Percentiles rank a stretch among this genome's conserved stretches.
Conservation (phyloP, 495 filamentous ascomycete genomes). For the Stereocaulon alpinum region DNA sequence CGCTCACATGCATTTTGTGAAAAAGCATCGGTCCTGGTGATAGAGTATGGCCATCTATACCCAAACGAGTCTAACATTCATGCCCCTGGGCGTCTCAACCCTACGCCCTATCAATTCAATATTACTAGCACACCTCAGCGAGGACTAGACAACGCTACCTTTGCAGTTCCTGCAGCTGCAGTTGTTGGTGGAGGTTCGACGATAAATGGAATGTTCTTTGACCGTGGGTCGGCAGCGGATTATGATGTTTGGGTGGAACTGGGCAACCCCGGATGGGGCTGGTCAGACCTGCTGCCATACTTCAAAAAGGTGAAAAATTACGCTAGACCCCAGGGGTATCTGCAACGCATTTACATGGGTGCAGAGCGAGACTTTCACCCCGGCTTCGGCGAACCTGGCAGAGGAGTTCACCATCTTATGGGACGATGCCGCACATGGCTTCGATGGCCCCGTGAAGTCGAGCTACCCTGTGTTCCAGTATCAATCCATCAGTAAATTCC, state of each 20-base stretch:
- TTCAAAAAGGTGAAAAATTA: constrained; percentile 28
- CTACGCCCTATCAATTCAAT: constrained; percentile 24
- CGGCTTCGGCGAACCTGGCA: constrained; percentile 23
- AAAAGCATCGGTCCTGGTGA: constrained; percentile 33
- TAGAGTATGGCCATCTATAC: constrained; percentile 36
- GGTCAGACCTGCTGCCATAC: constrained; percentile 29
- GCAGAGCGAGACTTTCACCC: constrained; percentile 30
- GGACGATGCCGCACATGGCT: constrained; percentile 25
- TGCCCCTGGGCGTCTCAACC: constrained; percentile 27
- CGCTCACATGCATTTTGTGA: background rate
- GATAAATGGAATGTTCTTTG: constrained; percentile 25
- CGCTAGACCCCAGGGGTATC: background rate
- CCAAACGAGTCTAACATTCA: constrained; percentile 26
- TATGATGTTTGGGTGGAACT: constrained; percentile 32
- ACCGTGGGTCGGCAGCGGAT: constrained; percentile 20
- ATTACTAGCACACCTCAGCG: constrained; percentile 27
- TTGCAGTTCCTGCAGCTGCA: constrained; percentile 24
- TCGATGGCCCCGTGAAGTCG: constrained; percentile 32
- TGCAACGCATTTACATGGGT: background rate
- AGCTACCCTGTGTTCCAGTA: constrained; percentile 41
- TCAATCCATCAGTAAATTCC: constrained; percentile 33
- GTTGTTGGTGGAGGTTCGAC: constrained; percentile 21
- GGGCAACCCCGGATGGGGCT: constrained; percentile 35
- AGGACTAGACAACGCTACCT: constrained; percentile 31
- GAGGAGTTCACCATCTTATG: constrained; percentile 26